A percentile compares a stretch with the other conserved stretches of the same genome.
These are phyloP conservation scores for Daldinia bambusicola DNA, from an alignment of 495 filamentous ascomycete species.

Conservation along the genomic window DNA sequence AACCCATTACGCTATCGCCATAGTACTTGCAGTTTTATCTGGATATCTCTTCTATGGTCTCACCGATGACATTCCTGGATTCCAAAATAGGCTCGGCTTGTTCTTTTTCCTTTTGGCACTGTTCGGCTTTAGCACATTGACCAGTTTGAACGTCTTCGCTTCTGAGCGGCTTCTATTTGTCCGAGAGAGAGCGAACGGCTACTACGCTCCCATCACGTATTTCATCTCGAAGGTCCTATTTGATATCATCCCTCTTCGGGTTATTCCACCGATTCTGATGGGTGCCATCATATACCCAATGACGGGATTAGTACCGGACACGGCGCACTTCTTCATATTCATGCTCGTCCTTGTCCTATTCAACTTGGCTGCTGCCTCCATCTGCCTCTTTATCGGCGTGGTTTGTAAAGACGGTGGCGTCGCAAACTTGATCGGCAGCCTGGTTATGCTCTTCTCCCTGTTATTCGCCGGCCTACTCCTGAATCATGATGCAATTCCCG, in stretches of 20 bases:
- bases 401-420: slow-evolving; percentile 91
- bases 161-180: slow-evolving; percentile 92
- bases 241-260: slow-evolving; percentile 91
- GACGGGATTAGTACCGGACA: slow-evolving; percentile 89
- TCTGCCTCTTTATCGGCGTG: slow-evolving; percentile 97
- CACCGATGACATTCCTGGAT: slow-evolving; percentile 93
- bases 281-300: slow-evolving; percentile 98
- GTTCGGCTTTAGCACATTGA: slow-evolving; percentile 96
- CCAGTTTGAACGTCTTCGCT: slow-evolving; percentile 92
- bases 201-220: slow-evolving; percentile 97
- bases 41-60: slow-evolving; percentile 97
- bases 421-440: slow-evolving; percentile 91
- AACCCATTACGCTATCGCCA: slow-evolving; percentile 98
- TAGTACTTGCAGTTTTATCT: slow-evolving; percentile 90
- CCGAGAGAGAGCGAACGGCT: slow-evolving; percentile 94
- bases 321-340: slow-evolving; percentile 88
- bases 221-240: slow-evolving; percentile 94
- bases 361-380: slow-evolving; percentile 90
- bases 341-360: slow-evolving; percentile 93
- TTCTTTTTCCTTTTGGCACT: slow-evolving; percentile 98
- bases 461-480: slow-evolving; percentile 92
- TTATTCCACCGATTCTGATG: slow-evolving; percentile 96
- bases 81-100: slow-evolving; percentile 97
- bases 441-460: slow-evolving; percentile 98
- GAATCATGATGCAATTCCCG: slow-evolving; percentile 92